These are phyloP conservation scores for Sungouiella blattae DNA, from an alignment of 805 yeast species.

Conservation along the genomic window DNA sequence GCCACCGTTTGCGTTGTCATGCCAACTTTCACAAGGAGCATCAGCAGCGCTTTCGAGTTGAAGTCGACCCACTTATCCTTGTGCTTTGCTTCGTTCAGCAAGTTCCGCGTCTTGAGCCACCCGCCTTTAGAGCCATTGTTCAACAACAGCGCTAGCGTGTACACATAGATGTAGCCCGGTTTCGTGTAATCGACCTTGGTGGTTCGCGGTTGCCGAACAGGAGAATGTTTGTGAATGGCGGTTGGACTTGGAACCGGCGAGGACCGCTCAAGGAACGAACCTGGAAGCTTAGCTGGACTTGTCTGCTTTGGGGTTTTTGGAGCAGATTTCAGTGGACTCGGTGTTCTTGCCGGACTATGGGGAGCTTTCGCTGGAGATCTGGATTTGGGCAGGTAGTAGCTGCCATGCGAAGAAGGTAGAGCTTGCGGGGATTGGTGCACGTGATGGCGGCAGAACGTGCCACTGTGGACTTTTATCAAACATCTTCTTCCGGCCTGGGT, in stretches of 20 bases:
- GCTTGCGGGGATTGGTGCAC: conserved; percentile 2
- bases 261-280: background rate
- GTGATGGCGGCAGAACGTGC: conserved; percentile 13
- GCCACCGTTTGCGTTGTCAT: conserved; percentile 47
- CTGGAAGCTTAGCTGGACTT: background rate
- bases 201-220: too few relatives aligned
- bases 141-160: conserved; percentile 43
- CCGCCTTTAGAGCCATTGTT: conserved; percentile 21
- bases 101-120: conserved; percentile 38
- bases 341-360: background rate
- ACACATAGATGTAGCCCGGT: conserved; percentile 48
- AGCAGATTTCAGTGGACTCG: background rate
- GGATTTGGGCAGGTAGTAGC: background rate
- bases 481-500: conserved; percentile 14
- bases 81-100: conserved; percentile 14
- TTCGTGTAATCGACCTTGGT: conserved; percentile 7
- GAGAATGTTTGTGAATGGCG: too few relatives aligned
- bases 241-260: too few relatives aligned
- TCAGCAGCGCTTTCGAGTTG: conserved; percentile 33
- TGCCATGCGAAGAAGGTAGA: too few relatives aligned
- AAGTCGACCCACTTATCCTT: conserved; percentile 29
- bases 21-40: conserved; percentile 49
- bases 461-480: conserved; percentile 9
- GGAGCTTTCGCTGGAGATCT: background rate
- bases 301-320: background rate